A percentile compares a stretch with the other conserved stretches of the same genome.
phyloP scores from a whole-genome alignment of 2,329 filamentous ascomycete species.

The Cryphonectria japonica region DNA sequence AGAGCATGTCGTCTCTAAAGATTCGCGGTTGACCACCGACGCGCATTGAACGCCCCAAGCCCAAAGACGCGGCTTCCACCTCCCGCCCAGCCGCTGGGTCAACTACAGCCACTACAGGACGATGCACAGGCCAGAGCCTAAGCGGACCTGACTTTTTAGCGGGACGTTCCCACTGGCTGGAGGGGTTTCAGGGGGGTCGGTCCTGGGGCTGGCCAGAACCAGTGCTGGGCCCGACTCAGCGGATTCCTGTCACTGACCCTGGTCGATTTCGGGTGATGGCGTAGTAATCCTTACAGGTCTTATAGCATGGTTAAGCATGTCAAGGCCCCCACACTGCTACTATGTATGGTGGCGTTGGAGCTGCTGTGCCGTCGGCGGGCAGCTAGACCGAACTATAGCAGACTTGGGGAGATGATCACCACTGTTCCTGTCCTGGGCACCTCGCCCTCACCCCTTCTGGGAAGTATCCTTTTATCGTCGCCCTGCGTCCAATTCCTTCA shows the following conservation, averaged over 20 bases:
- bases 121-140: not conserved
- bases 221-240: conserved; percentile 23
- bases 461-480: not conserved
- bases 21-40: conserved; percentile 22
- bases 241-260: conserved; percentile 25
- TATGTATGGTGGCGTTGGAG: not conserved
- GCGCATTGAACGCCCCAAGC: conserved; percentile 13
- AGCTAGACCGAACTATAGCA: not conserved
- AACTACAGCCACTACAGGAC: not conserved
- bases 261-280: conserved; percentile 6
- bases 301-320: not conserved
- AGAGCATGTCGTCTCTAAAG: conserved; percentile 11
- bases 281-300: not conserved
- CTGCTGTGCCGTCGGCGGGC: not conserved
- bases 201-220: conserved; percentile 21
- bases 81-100: not conserved
- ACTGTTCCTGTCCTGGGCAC: conserved; percentile 2
- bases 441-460: not conserved
- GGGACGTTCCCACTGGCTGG: conserved; percentile 18
- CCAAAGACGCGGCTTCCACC: conserved; percentile 22
- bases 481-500: not conserved
- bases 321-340: not conserved
- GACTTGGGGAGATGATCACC: not conserved
- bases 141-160: not conserved
- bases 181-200: conserved; percentile 12